Base-by-base conservation (phyloP, 306 rosid genomes). In the Calophaca sinica region DNA sequence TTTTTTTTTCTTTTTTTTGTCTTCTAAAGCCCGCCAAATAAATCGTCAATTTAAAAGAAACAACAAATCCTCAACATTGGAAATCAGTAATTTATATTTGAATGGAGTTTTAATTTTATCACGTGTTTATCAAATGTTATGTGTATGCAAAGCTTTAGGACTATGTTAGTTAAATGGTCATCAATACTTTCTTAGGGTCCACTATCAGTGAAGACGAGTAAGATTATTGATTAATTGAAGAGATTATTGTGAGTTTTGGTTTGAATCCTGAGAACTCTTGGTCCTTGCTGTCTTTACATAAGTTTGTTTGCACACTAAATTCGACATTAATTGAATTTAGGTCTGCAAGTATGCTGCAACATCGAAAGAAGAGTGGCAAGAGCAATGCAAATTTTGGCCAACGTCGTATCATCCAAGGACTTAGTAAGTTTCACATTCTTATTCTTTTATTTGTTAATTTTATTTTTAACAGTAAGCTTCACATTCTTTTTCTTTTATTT, bases 281-380 rank as follows among this genome's bases (percentile, higher is more conserved):
- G 51, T 51, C 57, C 26, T 66, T 66, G 26, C 49, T 46, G 12
- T 48, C 58, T 74, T 50, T 59, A 29, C 62, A 4, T 51, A 4
- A 60, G 57, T 49, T 70, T 39, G 14, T 44, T 33, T 55, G 32
- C 38, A 42, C 62, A 53, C 69, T 75, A 32, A 67, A 61, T 62
- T 62, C 81, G 45, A 50, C 11, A 63, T 60, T 61, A 10, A 68
- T 67, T 28, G 32, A 26, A 14, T 62, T 78, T 82, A 94, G 98
- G 96, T 94, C 59, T 86, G 93, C 85, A 90, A 88, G 77, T 82
- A 79, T 85, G 93, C 87, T 12, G 93, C 97, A 68, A 82, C 77
- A 29, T 87, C 98, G 42, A 94, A 94, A 84, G 96, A 90, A 82
- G 96, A 91, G 83, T 94, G 98, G 98, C 96, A 88, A 81, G 98